Conservation (phyloP, 2,329 filamentous ascomycete genomes). For the Ambrosiella beaveri region DNA sequence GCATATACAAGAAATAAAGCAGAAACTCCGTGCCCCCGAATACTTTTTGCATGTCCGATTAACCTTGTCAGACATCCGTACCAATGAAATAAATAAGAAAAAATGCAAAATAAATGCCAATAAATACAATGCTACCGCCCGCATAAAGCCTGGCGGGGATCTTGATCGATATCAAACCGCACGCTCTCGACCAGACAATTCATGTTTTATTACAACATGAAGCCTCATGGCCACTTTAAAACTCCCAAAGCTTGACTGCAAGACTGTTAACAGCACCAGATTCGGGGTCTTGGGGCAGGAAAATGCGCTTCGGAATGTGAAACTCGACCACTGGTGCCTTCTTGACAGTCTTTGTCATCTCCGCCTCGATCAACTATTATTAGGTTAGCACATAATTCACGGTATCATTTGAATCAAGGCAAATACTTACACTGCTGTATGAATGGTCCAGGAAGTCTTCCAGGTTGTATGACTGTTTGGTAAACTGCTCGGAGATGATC, state of each 20-base stretch:
- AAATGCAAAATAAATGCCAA: slow-evolving; percentile 1
- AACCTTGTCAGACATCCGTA: neutral
- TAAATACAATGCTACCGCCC: neutral
- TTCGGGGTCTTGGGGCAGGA: slow-evolving; percentile 35
- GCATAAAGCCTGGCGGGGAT: no score
- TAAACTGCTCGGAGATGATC: slow-evolving; percentile 93
- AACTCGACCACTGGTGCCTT: slow-evolving; percentile 82
- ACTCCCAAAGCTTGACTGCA: slow-evolving; percentile 45
- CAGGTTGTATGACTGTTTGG: slow-evolving; percentile 84
- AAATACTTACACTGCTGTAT: slow-evolving; percentile 53
- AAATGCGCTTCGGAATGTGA: slow-evolving; percentile 77
- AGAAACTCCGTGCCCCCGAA: neutral
- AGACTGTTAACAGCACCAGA: slow-evolving; percentile 35
- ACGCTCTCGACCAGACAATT: no score
- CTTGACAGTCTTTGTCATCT: slow-evolving; percentile 67
- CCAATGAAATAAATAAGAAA: neutral
- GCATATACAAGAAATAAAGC: neutral
- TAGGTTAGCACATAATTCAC: neutral
- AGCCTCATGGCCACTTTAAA: slow-evolving; percentile 19
- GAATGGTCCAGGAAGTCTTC: slow-evolving; percentile 96
- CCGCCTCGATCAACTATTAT: slow-evolving; percentile 58
- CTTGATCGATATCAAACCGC: no score
- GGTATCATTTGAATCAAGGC: neutral
- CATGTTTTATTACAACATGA: neutral
- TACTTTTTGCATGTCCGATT: neutral